Conservation (phyloP, 1,284 basidiomycete genomes). For the Schizophyllum amplum region DNA sequence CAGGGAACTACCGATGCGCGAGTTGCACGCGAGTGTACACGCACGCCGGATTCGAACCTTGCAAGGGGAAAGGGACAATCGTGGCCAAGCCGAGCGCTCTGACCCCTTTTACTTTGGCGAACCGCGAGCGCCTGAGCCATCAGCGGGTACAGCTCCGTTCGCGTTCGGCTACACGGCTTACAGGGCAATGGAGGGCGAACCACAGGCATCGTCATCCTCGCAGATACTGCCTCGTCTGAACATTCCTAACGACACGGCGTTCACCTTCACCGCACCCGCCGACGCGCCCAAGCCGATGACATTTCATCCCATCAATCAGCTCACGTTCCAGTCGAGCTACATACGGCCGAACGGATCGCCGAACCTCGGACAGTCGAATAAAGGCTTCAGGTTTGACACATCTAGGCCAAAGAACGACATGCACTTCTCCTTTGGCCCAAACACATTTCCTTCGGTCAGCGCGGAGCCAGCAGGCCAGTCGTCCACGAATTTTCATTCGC, state of each 20-base stretch:
- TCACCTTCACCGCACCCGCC: neutral
- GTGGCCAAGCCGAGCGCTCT: too few relatives aligned
- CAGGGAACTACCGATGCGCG: neutral
- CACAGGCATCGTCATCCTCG: neutral
- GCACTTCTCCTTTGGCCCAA: too few relatives aligned
- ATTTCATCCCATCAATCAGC: too few relatives aligned
- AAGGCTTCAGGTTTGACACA: too few relatives aligned
- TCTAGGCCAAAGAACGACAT: too few relatives aligned
- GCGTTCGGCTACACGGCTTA: neutral
- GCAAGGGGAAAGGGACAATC: too few relatives aligned
- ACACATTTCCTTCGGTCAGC: neutral
- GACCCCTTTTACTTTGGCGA: too few relatives aligned
- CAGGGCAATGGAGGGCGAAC: neutral
- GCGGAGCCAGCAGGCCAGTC: too few relatives aligned
- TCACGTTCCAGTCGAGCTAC: too few relatives aligned
- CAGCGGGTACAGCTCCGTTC: neutral
- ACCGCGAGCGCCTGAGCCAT: neutral
- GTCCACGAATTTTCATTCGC: conserved; percentile 15
- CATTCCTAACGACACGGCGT: neutral
- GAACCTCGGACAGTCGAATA: too few relatives aligned
- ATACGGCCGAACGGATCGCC: too few relatives aligned
- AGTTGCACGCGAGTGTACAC: neutral
- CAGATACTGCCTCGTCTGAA: neutral
- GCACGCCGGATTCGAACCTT: too few relatives aligned
- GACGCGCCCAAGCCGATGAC: neutral